Percentiles rank a stretch among this genome's conserved stretches.
These are phyloP conservation scores for Crithidia sp. DNA, from an alignment of 208 protist genomes.

Conservation along the genomic window DNA sequence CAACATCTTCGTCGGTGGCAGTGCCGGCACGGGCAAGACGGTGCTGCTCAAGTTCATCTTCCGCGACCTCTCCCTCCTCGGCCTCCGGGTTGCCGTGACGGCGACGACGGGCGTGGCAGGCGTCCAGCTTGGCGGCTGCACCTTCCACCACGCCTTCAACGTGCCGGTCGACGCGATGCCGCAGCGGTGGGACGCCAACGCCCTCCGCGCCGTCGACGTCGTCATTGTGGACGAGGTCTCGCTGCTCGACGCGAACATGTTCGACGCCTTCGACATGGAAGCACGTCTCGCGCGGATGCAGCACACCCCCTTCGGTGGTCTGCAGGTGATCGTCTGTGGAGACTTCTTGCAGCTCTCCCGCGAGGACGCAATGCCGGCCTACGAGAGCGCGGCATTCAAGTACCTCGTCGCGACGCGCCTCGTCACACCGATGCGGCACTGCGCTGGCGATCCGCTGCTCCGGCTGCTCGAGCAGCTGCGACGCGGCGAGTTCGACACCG, in stretches of 20 bases:
- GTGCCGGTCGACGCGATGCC: conserved; percentile 44
- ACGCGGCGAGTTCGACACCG: conserved; percentile 56
- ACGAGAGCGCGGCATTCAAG: conserved; percentile 60
- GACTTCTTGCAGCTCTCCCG: conserved; percentile 93
- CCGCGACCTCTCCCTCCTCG: conserved; percentile 51
- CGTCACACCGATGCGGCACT: conserved; percentile 85
- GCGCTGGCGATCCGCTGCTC: conserved; percentile 55
- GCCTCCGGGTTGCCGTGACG: conserved; percentile 87
- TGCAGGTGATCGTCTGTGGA: conserved; percentile 91
- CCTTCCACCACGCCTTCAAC: conserved; percentile 90
- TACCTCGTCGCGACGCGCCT: conserved; percentile 65
- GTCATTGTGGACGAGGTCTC: conserved; percentile 94
- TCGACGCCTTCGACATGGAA: conserved; percentile 88
- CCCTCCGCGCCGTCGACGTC: conserved; percentile 85
- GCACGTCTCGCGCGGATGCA: conserved; percentile 75
- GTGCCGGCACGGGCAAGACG: conserved; percentile 92
- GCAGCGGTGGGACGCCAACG: conserved; percentile 76
- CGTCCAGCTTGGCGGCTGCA: conserved; percentile 90
- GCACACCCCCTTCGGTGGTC: conserved; percentile 82
- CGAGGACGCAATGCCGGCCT: conserved; percentile 50
- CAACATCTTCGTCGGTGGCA: conserved; percentile 85
- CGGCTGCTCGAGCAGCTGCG: conserved; percentile 66
- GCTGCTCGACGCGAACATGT: conserved; percentile 73
- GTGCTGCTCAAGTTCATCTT: conserved; percentile 86
- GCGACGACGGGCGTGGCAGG: conserved; percentile 90